A percentile compares a stretch with the other conserved stretches of the same genome.
Conservation (phyloP, 2,329 filamentous ascomycete species). For the Chlorencoelia australis region DNA sequence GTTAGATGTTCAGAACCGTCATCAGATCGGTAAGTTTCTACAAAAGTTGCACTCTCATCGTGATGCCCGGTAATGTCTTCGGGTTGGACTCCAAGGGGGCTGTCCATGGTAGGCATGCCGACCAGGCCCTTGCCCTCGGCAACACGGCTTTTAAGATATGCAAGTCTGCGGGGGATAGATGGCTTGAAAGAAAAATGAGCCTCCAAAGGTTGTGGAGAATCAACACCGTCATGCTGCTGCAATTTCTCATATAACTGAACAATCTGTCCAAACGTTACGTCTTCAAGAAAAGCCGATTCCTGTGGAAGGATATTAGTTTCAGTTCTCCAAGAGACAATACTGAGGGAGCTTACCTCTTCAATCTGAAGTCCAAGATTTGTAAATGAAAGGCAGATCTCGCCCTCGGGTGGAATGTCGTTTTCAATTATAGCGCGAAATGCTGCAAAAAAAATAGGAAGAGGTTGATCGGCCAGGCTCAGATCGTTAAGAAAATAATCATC, state of each 20-base stretch:
- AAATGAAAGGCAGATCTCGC: slow-evolving; percentile 46
- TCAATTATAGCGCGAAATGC: slow-evolving; percentile 42
- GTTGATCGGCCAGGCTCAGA: slow-evolving; percentile 40
- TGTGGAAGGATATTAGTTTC: slow-evolving; percentile 28
- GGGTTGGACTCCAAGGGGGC: no score
- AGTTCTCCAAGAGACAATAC: slow-evolving; percentile 1
- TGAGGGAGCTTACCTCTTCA: slow-evolving; percentile 40
- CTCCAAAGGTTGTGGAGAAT: slow-evolving; percentile 45
- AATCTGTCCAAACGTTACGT: slow-evolving; percentile 44
- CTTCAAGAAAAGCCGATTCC: slow-evolving; percentile 38
- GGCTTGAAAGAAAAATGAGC: slow-evolving; percentile 44
- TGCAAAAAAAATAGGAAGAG: slow-evolving; percentile 44
- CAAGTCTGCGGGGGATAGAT: slow-evolving; percentile 42
- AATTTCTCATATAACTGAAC: slow-evolving; percentile 49
- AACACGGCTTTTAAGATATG: slow-evolving; percentile 40
- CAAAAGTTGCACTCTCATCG: no score
- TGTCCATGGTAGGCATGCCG: slow-evolving; percentile 19
- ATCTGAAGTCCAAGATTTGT: slow-evolving; percentile 44
- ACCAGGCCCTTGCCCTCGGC: slow-evolving; percentile 42
- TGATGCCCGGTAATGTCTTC: no score
- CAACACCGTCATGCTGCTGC: slow-evolving; percentile 46
- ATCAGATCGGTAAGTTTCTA: no score
- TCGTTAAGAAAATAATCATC: slow-evolving; percentile 48
- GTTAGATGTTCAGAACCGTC: neutral
- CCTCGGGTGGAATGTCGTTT: slow-evolving; percentile 42